phyloP scores from a whole-genome alignment of 768 basidiomycete genomes.

The Lactifluus hygrophoroides region DNA sequence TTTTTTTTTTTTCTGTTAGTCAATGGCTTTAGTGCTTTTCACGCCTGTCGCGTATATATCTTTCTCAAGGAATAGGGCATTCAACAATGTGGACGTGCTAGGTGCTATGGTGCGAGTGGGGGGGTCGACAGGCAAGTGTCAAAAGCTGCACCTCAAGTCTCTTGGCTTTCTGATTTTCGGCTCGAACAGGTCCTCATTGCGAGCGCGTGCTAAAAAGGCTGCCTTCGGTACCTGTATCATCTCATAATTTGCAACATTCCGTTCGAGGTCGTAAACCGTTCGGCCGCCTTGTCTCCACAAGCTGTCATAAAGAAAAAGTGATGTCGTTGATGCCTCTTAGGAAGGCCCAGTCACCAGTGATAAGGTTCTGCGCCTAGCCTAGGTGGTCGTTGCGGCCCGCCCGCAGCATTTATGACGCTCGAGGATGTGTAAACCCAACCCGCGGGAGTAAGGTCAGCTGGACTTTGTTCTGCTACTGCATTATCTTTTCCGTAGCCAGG shows the following conservation, averaged over 20 bases:
- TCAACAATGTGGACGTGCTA: neutral
- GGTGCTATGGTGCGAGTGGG: neutral
- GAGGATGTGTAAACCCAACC: neutral
- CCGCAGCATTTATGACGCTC: neutral
- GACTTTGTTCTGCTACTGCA: neutral
- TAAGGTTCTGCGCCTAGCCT: neutral
- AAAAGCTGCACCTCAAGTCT: neutral
- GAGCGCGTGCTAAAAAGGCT: neutral
- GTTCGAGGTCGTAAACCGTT: neutral
- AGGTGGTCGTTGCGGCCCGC: neutral
- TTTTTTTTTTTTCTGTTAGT: neutral
- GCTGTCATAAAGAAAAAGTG: no score
- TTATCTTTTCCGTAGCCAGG: neutral
- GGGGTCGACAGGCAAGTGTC: neutral
- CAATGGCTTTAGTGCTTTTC: neutral
- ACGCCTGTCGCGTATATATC: neutral
- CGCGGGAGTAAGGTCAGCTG: neutral
- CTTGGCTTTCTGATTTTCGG: neutral
- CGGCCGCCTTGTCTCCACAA: neutral
- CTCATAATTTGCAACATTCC: neutral
- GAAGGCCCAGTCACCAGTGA: neutral
- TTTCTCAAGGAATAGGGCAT: neutral
- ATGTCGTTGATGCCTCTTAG: no score
- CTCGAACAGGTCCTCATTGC: neutral
- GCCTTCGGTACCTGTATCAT: neutral